Evolutionary conservation across 257 asterid species (phyloP), one percentile per base, ranked within the genome.

Genomic region (Anisodus acutangulus): DNA sequence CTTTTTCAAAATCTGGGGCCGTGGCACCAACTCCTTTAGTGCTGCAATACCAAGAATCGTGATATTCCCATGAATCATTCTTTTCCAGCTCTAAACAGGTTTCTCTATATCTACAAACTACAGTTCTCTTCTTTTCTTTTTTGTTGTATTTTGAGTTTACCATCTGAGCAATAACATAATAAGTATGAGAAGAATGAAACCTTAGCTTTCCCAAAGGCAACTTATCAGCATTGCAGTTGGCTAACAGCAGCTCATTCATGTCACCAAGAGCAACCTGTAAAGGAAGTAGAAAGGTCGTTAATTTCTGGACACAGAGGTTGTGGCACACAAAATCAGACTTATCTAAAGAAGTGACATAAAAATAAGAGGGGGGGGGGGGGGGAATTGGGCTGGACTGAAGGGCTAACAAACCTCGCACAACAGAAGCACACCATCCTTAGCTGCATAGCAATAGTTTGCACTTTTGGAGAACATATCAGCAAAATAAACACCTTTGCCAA

Each of bases 381-480:
- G 4, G 16, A 15, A 10, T 31, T 53, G 47, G 15, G 49, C 63
- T 53, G 64, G 81, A 53, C 26, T 78, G 81, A 78, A 53, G n/a
- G 0, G 47, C 64, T 78, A 78, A 78, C 76, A 4, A 67, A 88
- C 99, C 98, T 95, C 98, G 26, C 98, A 95, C 59, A 95, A 85
- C 87, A 95, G 98, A 85, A 95, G 88, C 86, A 95, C 99, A 2
- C 98, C 98, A 47, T 88, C 86, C 45, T 78, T 12, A 58, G 97
- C 83, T 41, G 98, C 63, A 87, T 83, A 91, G 88, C 98, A 95
- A 86, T 94, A 95, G 78, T 94, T 94, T 82, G 99, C 99, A 88
- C 98, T 94, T 90, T 95, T 95, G 71, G 99, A 95, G 91, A 95
- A 95, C 98, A 95, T 95, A 86, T 95, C 99, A 76, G 98, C 99